Base-by-base conservation (phyloP, 73 alveolate genomes). In the Durusdinium trenchii region DNA sequence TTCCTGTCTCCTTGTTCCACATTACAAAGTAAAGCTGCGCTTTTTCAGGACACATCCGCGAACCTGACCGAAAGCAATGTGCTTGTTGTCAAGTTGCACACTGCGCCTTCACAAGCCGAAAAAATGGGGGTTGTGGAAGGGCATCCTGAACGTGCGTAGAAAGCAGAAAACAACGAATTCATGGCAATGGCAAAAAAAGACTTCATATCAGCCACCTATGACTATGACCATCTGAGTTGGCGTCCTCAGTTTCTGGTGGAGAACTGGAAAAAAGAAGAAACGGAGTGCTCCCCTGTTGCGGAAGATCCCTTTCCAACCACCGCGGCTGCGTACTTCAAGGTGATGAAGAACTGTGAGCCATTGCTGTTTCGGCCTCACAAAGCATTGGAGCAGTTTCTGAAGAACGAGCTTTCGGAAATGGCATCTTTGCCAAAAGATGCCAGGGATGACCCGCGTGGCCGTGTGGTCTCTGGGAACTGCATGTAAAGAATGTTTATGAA, bases 21-120 rank as follows among this genome's bases (percentile, higher is more conserved):
- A n/a, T n/a, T n/a, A n/a, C n/a, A n/a, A n/a, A n/a, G n/a, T n/a
- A n/a, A n/a, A n/a, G n/a, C n/a, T n/a, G n/a, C n/a, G n/a, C n/a
- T n/a, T n/a, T n/a, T n/a, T n/a, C n/a, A n/a, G n/a, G n/a, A n/a
- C n/a, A n/a, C n/a, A n/a, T n/a, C n/a, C n/a, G 38, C 87, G 35
- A 1, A 28, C 98, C 99, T 99, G 99, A 9, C 99, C 99, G 99
- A 99, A 99, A 40, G 99, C 99, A 40, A 99, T 99, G 99, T 99
- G 99, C 92, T 99, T 99, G 99, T 99, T 99, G 99, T 99, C 99
- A 69, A 99, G 99, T 99, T 99, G 99, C 36, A 99, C 96, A 36
- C 86, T 61, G 20, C 96, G 96, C 96, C 96, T 89, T 54, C 50
- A 54, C 45, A 36, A 30, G 84, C 26, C 46, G 23, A 10, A 4